Evolutionary conservation across 768 basidiomycete species (phyloP), one percentile per base, ranked within the genome.

Genomic region (Lactarius psammicola): DNA sequence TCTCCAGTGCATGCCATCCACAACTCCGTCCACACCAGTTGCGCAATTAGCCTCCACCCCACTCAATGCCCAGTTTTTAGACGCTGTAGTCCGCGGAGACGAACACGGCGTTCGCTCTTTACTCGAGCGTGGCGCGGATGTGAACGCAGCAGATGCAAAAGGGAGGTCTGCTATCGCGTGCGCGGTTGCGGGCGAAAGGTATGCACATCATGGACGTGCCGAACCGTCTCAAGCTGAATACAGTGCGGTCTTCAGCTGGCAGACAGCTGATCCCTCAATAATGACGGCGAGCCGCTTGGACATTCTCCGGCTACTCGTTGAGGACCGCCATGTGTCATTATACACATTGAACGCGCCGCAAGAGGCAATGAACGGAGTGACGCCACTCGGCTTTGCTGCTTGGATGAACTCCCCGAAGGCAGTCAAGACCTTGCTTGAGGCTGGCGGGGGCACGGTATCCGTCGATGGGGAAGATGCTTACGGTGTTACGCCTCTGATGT

Each of bases 401-500:
- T 92, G 89, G 89, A 80, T 92, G 23, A 86, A 90, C 70, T 77
- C 83, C 74, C 82, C 83, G 13, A 76, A 82, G 18, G 81, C 79
- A 30, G 87, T 92, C n/a, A 78, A 78, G 62, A 70, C 85, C 49
- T 77, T 92, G n/a, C 80, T 92, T 30, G 84, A 89, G 55, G 81
- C 78, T 33, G 87, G 87, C 69, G 75, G 78, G 3, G 86, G 85
- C 51, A 73, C 82, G 28, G 84, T 92, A 28, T 82, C 86, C 8
- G 89, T 91, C 4, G 87, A 92, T 69, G 88, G 86, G 36, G 83
- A 85, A 79, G 90, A 93, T 71, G 77, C 82, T 28, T 85, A 88
- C 71, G 88, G 89, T 8, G 90, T 88, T 28, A 93, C 90, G 31
- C 85, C 90, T 7, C 79, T 93, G 66, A 93, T 93, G 90, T 93